phyloP scores from a whole-genome alignment of 495 filamentous ascomycete genomes.

The Tuber indicum region DNA sequence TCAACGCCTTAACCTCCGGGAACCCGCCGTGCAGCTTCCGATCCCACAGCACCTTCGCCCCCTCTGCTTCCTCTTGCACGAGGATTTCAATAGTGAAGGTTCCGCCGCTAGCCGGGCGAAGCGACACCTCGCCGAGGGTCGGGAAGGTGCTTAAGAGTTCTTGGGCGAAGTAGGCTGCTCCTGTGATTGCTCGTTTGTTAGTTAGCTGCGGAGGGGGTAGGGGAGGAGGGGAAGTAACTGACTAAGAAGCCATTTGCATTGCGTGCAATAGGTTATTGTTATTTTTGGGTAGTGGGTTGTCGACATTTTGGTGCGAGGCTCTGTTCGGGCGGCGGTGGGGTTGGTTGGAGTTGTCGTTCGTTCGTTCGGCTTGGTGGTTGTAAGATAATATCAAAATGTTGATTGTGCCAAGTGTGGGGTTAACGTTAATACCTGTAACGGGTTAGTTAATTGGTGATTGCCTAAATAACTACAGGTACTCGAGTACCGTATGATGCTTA shows the following conservation, averaged over 20 bases:
- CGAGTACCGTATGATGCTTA: too few species aligned
- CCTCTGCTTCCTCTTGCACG: slow-evolving; percentile 38
- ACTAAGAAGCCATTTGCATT: slow-evolving; percentile 88
- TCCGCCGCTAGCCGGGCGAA: slow-evolving; percentile 78
- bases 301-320: not conserved
- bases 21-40: slow-evolving; percentile 83
- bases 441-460: too few species aligned
- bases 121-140: slow-evolving; percentile 83
- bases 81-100: slow-evolving; percentile 67
- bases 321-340: not conserved
- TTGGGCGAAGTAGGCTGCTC: slow-evolving; percentile 69
- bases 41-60: slow-evolving; percentile 65
- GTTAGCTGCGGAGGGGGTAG: not conserved
- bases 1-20: slow-evolving; percentile 68
- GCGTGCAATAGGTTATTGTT: slow-evolving; percentile 72
- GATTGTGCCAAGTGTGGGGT: too few species aligned
- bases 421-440: too few species aligned
- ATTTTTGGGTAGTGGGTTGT: slow-evolving; percentile 51
- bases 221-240: not conserved
- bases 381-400: too few species aligned
- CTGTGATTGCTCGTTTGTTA: slow-evolving; percentile 5
- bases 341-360: not conserved
- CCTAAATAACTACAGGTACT: too few species aligned
- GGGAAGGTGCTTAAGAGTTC: slow-evolving; percentile 96
- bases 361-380: too few species aligned